Base-by-base conservation (phyloP, 73 alveolate species). In the Tetrahymena malaccensis region DNA sequence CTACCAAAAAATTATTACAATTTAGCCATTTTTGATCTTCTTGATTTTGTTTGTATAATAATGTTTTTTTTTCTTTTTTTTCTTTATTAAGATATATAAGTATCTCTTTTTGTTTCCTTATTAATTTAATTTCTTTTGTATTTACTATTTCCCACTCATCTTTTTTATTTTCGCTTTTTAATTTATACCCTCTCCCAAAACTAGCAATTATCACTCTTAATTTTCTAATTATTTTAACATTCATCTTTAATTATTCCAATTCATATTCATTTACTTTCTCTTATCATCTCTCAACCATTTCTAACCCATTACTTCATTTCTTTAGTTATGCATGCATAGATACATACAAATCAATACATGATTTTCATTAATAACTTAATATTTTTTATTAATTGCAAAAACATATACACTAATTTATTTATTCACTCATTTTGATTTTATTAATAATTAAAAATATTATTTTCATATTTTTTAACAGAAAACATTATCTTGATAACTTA, bases 1-100 rank as follows among this genome's bases (percentile, higher is more conserved):
- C 17, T 70, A 70, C 89, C 25, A 40, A 70, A 85, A 22, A 84
- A 19, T 94, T 34, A 57, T 43, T 94, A 94, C 96, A 95, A 95
- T 95, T 95, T 95, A 35, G 95, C 97, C 97, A 95, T 95, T 43
- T 38, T 93, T 93, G 44, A 85, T 95, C 94, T 85, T 85, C 58
- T 38, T 85, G 94, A 38, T 85, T 85, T 85, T 85, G 94, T 38
- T 38, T 38, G 38, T 38, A 27, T 27, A n/a, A 85, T 85, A 85
- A 85, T 38, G 58, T 85, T 43, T 85, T 85, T 85, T 85, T 85
- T 85, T 85, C 58, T 43, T 85, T 85, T 38, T 38, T 85, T 43
- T 38, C 94, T 38, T 38, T 85, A 85, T 85, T 85, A 38, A 85
- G 58, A 38, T 38, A 85, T 38, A 85, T 85, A 85, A 85, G 58